Base-by-base conservation (phyloP, 352 stramenopile species). In the Phytophthora citricola region DNA sequence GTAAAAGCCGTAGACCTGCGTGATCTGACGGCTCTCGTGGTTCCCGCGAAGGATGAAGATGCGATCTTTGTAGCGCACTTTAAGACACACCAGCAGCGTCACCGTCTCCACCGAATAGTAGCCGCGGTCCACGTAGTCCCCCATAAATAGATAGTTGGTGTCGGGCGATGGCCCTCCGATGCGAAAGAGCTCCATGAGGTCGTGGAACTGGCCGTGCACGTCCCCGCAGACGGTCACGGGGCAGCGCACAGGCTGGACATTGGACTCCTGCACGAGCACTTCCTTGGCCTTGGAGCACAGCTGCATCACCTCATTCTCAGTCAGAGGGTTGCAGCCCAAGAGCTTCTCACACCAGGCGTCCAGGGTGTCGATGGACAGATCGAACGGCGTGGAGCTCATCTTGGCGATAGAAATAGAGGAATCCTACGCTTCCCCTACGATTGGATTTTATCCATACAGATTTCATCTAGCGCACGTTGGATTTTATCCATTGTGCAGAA, bases 171-270 rank as follows among this genome's bases (percentile, higher is more conserved):
- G 98, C 36, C 92, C 87, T 55, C 83, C 85, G 63, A 89, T 90
- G 44, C 90, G 79, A 49, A 99, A 99, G 22, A 99, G 80, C 67
- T 99, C 95, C 63, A 98, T 85, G 22, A 99, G 78, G 75, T 99
- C 98, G 80, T 99, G 97, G 74, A 98, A 99, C 81, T 99, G 97
- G 31, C 96, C 89, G 65, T 99, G 97, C 66, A 99, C 95, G 75
- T 99, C 98, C 27, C 97, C 97, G 63, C 96, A 99, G 40, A 99
- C 94, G 9, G 97, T 99, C 36, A 99, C 97, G 58, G 98, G 98
- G 47, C 94, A 98, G 31, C 83, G 86, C 48, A 99, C 97, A 17
- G 94, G 92, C 78, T 98, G 93, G 31, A 99, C 97, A 64, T 99
- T 99, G 27, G 95, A 97, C 79, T 99, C 97, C 50, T 98, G 89